These are phyloP conservation scores for Uronychia binucleata DNA, from an alignment of 73 alveolate species.

Conservation along the genomic window DNA sequence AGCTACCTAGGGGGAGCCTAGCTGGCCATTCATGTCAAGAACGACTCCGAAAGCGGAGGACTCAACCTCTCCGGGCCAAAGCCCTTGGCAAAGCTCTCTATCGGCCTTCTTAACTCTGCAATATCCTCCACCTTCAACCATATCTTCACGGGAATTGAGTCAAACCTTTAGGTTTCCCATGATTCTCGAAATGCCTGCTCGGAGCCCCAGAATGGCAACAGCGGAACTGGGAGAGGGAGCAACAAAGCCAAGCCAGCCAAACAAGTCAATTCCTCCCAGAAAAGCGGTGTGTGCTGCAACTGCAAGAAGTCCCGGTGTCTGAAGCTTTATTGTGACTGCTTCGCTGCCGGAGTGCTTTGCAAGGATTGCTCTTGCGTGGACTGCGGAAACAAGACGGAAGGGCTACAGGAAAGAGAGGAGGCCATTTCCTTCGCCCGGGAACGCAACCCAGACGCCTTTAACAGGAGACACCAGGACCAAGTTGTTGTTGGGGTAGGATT, in stretches of 20 bases:
- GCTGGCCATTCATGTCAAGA: not conserved
- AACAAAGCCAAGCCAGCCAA: not conserved
- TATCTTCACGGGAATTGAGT: not conserved
- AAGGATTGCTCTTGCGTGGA: not conserved
- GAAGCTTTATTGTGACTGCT: slow-evolving; percentile 95
- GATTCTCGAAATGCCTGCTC: not conserved
- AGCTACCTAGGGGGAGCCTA: not conserved
- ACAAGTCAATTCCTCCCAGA: not conserved
- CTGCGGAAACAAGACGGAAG: not conserved
- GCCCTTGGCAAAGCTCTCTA: not conserved
- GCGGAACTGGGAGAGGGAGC: not conserved
- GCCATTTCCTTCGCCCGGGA: not conserved
- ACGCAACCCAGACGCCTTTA: not conserved
- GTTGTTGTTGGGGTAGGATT: not conserved
- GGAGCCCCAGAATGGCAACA: not conserved
- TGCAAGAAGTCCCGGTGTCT: slow-evolving; percentile 91
- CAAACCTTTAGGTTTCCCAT: not conserved
- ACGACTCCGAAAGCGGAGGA: not conserved
- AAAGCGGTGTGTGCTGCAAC: slow-evolving; percentile 48
- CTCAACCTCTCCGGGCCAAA: not conserved
- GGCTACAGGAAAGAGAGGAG: not conserved
- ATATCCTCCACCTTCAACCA: not conserved
- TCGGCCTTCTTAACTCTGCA: not conserved
- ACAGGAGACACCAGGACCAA: not conserved
- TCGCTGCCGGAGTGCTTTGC: slow-evolving; percentile 70